phyloP scores from a whole-genome alignment of 2,329 filamentous ascomycete species.

The Sporothrix protearum region DNA sequence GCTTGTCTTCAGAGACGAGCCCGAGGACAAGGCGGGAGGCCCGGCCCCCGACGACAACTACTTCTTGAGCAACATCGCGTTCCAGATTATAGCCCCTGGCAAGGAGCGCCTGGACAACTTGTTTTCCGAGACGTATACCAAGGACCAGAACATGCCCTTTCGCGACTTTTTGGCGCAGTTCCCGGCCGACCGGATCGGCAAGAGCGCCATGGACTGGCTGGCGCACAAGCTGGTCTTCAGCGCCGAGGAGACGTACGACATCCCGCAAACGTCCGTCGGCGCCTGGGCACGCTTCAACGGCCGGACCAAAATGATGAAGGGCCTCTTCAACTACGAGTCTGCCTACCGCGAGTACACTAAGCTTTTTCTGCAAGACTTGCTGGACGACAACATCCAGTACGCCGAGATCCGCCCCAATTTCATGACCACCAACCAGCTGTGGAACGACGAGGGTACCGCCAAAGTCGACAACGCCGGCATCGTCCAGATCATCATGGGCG shows the following conservation, averaged over 20 bases:
- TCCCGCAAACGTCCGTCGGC: conserved; percentile 48
- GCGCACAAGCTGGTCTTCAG: conserved; percentile 59
- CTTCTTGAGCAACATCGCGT: conserved; percentile 57
- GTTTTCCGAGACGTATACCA: conserved; percentile 48
- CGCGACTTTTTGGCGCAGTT: conserved; percentile 41
- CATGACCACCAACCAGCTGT: conserved; percentile 60
- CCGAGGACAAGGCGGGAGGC: conserved; percentile 28
- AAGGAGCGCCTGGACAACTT: conserved; percentile 40
- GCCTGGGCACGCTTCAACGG: conserved; percentile 64
- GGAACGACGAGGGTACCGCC: conserved; percentile 51
- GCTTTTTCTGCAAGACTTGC: conserved; percentile 58
- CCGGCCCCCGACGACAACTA: conserved; percentile 37
- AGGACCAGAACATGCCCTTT: conserved; percentile 43
- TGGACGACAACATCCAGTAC: conserved; percentile 64
- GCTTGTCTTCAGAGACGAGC: conserved; percentile 38
- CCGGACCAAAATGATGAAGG: conserved; percentile 69
- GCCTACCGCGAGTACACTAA: conserved; percentile 61
- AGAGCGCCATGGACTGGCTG: conserved; percentile 52
- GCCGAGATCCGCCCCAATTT: conserved; percentile 69
- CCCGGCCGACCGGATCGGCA: conserved; percentile 30
- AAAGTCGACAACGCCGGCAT: conserved; percentile 56
- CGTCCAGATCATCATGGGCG: conserved; percentile 57
- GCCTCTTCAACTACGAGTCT: conserved; percentile 63
- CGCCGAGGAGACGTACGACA: conserved; percentile 56
- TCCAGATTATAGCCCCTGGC: conserved; percentile 33